Percentiles rank a stretch among this genome's conserved stretches.
These are phyloP conservation scores for Litchi chinensis DNA, from an alignment of 345 rosid genomes.

Conservation along the genomic window DNA sequence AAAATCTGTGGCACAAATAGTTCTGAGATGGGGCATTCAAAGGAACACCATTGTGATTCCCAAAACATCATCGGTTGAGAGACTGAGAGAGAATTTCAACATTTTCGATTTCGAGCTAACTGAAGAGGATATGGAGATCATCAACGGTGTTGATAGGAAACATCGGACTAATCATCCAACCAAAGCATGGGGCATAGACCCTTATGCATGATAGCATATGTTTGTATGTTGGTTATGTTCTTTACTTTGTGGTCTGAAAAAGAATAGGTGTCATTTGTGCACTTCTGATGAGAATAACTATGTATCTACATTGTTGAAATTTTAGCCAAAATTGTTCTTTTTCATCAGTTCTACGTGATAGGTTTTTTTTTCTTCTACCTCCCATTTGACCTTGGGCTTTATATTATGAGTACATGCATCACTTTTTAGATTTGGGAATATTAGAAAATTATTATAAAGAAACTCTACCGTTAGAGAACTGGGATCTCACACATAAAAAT, in stretches of 20 bases:
- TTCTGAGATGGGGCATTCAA: constrained; percentile 54
- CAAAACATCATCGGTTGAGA: constrained; percentile 42
- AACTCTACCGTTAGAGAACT: no score
- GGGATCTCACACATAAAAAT: no score
- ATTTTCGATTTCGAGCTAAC: constrained; percentile 46
- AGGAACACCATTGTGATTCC: constrained; percentile 49
- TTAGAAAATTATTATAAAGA: no score
- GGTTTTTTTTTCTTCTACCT: no score
- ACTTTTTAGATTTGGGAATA: no score
- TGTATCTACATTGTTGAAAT: not conserved
- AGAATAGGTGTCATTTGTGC: no score
- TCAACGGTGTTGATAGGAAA: constrained; percentile 35
- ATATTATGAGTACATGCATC: no score
- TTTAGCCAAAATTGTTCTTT: no score
- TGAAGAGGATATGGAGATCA: constrained; percentile 48
- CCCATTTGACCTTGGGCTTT: no score
- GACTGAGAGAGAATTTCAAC: constrained; percentile 44
- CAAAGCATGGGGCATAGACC: constrained; percentile 51
- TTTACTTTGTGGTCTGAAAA: not conserved
- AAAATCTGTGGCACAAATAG: constrained; percentile 44
- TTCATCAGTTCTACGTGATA: no score
- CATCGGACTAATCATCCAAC: constrained; percentile 45
- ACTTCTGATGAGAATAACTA: not conserved
- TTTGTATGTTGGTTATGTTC: not conserved
- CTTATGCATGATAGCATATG: constrained; percentile 32